Evolutionary conservation across 2,329 filamentous ascomycete genomes (phyloP).

Genomic region (Aspergillus sp.): DNA sequence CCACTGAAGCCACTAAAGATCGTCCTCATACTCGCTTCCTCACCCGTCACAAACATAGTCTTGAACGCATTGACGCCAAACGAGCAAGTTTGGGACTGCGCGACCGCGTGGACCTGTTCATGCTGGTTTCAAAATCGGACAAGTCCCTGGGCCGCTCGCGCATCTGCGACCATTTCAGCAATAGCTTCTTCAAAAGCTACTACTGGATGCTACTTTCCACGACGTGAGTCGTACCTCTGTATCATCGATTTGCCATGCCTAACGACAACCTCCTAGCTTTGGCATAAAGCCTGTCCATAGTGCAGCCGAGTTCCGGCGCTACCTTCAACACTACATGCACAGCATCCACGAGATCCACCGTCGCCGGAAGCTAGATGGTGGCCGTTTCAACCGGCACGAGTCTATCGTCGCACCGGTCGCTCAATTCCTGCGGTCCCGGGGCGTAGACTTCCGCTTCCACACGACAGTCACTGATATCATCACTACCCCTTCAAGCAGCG

Average conservation of each 20-base stretch:
- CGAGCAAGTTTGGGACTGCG: conserved; percentile 17
- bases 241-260: not conserved
- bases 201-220: conserved; percentile 32
- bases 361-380: conserved; percentile 22
- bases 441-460: conserved; percentile 31
- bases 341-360: conserved; percentile 24
- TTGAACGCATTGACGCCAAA: conserved; percentile 11
- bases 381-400: conserved; percentile 31
- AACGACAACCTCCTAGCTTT: conserved; percentile 20
- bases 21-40: conserved; percentile 20
- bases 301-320: conserved; percentile 31
- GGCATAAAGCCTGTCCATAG: conserved; percentile 33
- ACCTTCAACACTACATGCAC: conserved; percentile 25
- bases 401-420: conserved; percentile 28
- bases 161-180: conserved; percentile 20
- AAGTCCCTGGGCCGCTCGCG: conserved; percentile 19
- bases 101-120: conserved; percentile 24
- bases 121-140: conserved; percentile 19
- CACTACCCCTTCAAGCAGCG: conserved; percentile 5
- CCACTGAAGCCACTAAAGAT: not conserved
- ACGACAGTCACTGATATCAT: conserved; percentile 31
- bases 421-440: conserved; percentile 25
- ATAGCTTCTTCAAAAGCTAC: conserved; percentile 27
- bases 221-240: conserved; percentile 15
- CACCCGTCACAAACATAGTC: conserved; percentile 1